phyloP scores from a whole-genome alignment of 2,329 filamentous ascomycete genomes.

The Pseudocercospora fijiensis region DNA sequence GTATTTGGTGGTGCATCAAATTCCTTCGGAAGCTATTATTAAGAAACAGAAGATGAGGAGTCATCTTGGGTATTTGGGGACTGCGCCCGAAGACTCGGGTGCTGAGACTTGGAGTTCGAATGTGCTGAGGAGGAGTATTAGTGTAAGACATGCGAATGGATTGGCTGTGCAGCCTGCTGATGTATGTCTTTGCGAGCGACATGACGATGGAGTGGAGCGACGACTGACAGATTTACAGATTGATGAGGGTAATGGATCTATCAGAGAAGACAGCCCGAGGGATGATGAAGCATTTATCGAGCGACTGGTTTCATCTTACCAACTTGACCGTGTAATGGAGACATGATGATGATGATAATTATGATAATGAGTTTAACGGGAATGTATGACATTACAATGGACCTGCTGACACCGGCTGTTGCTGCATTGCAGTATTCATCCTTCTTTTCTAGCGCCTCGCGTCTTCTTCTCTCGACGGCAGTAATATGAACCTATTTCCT shows the following conservation, averaged over 20 bases:
- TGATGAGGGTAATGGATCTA: background rate
- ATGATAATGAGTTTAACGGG: background rate
- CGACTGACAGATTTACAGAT: background rate
- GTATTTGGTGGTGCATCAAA: conserved; percentile 18
- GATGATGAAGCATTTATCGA: background rate
- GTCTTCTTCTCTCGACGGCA: no score
- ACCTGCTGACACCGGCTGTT: no score
- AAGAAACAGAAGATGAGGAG: conserved; percentile 4
- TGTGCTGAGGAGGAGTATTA: background rate
- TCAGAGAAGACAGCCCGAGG: background rate
- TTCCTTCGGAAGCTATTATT: conserved; percentile 17
- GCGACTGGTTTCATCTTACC: background rate
- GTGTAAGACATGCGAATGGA: background rate
- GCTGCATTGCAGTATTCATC: no score
- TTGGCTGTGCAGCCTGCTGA: conserved; percentile 1
- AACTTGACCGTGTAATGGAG: background rate
- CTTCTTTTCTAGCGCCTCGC: no score
- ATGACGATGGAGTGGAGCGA: background rate
- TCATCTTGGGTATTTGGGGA: background rate
- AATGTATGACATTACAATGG: background rate
- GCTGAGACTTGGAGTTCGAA: conserved; percentile 3
- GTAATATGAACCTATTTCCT: no score
- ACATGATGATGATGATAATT: background rate
- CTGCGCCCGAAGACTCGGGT: conserved; percentile 1
- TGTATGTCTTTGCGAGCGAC: background rate